Conservation (phyloP, 2,329 filamentous ascomycete genomes). For the Fusarium brevicatenulatum region DNA sequence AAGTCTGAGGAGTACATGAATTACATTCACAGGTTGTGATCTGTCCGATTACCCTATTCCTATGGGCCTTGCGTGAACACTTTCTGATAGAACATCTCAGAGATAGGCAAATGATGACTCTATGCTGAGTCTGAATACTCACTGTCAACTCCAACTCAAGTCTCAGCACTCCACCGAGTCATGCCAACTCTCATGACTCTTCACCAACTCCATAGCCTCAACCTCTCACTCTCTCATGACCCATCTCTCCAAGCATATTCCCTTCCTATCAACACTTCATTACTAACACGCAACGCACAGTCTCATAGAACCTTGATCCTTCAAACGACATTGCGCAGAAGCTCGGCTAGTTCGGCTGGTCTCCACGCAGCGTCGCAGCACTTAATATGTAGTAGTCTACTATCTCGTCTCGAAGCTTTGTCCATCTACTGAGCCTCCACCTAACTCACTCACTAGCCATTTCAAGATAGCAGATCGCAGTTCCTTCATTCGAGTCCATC, state of each 20-base stretch:
- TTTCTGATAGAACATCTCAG: neutral
- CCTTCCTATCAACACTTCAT: neutral
- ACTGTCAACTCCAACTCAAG: neutral
- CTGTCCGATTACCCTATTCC: neutral
- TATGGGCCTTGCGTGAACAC: neutral
- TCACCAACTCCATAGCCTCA: neutral
- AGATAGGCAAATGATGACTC: neutral
- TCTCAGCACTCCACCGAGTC: neutral
- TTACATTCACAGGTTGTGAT: neutral
- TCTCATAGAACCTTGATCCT: neutral
- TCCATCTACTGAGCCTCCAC: constrained; percentile 12
- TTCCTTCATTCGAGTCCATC: neutral
- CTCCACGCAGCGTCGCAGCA: neutral
- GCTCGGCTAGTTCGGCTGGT: neutral
- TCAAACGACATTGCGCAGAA: neutral
- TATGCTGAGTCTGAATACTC: neutral
- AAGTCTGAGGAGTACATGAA: neutral
- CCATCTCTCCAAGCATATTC: neutral
- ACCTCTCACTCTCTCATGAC: neutral
- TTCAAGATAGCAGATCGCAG: constrained; percentile 12
- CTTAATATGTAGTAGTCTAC: neutral
- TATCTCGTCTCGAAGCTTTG: neutral
- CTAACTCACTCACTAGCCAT: constrained; percentile 1
- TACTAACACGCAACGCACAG: neutral
- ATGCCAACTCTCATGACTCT: neutral